phyloP scores from a whole-genome alignment of 352 stramenopile genomes.

The Pythium oligandrum region DNA sequence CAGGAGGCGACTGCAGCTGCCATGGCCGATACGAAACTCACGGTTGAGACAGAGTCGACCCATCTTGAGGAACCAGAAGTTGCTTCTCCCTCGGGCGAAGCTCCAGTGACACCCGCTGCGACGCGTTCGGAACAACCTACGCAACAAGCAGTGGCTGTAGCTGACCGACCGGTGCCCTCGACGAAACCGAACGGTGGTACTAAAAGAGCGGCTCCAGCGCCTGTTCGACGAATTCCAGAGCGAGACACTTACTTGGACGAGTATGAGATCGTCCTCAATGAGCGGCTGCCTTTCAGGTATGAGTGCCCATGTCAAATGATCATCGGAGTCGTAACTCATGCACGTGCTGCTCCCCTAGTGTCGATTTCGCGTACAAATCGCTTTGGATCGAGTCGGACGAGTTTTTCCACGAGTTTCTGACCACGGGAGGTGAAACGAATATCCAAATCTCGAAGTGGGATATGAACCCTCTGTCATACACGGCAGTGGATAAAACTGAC shows the following conservation, averaged over 20 bases:
- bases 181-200: no score
- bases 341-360: slow-evolving; percentile 19
- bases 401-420: slow-evolving; percentile 46
- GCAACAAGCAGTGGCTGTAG: no score
- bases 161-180: no score
- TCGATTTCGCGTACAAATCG: slow-evolving; percentile 51
- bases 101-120: slow-evolving; percentile 9
- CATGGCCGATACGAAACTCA: slow-evolving; percentile 22
- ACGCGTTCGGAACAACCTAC: neutral
- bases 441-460: slow-evolving; percentile 53
- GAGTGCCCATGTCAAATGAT: slow-evolving; percentile 1
- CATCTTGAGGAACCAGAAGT: neutral
- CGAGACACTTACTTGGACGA: slow-evolving; percentile 49
- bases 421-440: slow-evolving; percentile 47
- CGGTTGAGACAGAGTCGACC: slow-evolving; percentile 7
- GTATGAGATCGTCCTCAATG: slow-evolving; percentile 69
- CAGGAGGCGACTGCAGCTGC: slow-evolving; percentile 64
- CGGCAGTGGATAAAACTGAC: slow-evolving; percentile 47
- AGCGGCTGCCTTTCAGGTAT: slow-evolving; percentile 69
- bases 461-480: slow-evolving; percentile 36
- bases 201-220: neutral
- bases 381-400: slow-evolving; percentile 59
- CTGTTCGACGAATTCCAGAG: neutral
- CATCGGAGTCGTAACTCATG: no score
- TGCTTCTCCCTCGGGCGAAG: slow-evolving; percentile 17